Evolutionary conservation across 257 asterid genomes (phyloP).

Genomic region (Leptodermis oblonga): DNA sequence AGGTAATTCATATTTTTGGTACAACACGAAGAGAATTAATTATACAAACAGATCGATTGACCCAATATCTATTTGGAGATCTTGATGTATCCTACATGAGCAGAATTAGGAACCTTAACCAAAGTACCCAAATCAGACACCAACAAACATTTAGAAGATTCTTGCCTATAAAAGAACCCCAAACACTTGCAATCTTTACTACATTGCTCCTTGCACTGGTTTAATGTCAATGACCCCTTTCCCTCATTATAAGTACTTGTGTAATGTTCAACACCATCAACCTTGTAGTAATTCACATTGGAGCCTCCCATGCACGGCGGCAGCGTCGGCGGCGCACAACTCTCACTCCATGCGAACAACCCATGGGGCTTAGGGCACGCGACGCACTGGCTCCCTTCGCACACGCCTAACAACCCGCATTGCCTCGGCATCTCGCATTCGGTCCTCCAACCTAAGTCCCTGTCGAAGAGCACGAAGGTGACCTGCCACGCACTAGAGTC

Average conservation of each 20-base stretch:
- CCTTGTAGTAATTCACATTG: conserved; percentile 32
- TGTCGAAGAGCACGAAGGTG: conserved; percentile 19
- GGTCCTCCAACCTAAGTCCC: conserved; percentile 13
- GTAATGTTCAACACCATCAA: conserved; percentile 31
- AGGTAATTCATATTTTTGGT: too few species aligned
- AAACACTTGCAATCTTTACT: conserved; percentile 31
- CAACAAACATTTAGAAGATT: conserved; percentile 32
- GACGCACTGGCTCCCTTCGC: conserved; percentile 41
- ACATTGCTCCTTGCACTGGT: conserved; percentile 28
- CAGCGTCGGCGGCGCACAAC: conserved; percentile 29
- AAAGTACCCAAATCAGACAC: conserved; percentile 32
- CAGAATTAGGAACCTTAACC: conserved; percentile 20
- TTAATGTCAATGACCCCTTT: conserved; percentile 28
- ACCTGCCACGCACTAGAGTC: conserved; percentile 41
- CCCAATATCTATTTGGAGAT: conserved; percentile 15
- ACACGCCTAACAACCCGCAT: conserved; percentile 43
- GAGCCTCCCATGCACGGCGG: conserved; percentile 30
- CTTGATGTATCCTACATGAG: conserved; percentile 33
- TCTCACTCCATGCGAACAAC: conserved; percentile 41
- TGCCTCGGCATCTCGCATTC: conserved; percentile 30
- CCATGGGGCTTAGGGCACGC: conserved; percentile 42
- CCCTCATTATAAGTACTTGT: conserved; percentile 37
- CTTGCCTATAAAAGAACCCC: conserved; percentile 33
- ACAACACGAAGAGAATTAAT: too few species aligned
- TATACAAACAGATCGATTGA: too few species aligned